Evolutionary conservation across 2,329 filamentous ascomycete genomes (phyloP), one percentile per base, ranked within the genome.

Genomic region (Ceratocystis lukuohia): DNA sequence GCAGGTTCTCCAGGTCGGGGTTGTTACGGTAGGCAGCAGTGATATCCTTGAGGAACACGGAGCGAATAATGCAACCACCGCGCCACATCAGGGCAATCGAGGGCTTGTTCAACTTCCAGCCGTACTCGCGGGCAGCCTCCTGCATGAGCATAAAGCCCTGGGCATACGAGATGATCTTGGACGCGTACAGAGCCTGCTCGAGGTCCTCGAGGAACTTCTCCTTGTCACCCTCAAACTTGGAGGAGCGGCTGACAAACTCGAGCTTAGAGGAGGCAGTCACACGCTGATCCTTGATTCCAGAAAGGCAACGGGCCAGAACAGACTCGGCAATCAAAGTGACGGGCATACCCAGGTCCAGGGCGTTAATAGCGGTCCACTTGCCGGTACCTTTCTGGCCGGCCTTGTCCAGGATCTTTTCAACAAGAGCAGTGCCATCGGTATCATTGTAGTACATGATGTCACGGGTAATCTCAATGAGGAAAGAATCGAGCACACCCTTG

Each of bases 101-200:
- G 71, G 94, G 94, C 88, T 97, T 97, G 88, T 99, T 96, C 73
- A 99, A 88, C 85, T 96, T 96, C 94, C 94, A 99, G 73, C 80
- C 79, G 82, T 95, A 99, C 78, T 97, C 90, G 79, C 88, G 91
- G 78, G 93, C 94, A 72, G 94, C 93, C 80, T 96, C 88, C 82
- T 97, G 93, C 85, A 99, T 97, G 75, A 99, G 85, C 93, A 97
- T 97, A 86, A 99, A 99, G 76, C 94, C 94, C 82, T 99, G 94
- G 71, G 94, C 91, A 77, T 99, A 99, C 22, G 94, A 99, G 80
- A 99, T 96, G 77, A 99, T 99, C 89, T 99, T 99, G 75, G 93
- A 97, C 71, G 94, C 94, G 76, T 99, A 99, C 69, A 99, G 86
- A 72, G 93, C 94, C 83, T 99, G 94, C 84, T 99, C 94, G 64